These are phyloP conservation scores for Marchantia paleacea DNA, from an alignment of 225 moss, liverwort and hornwort species.

Conservation along the genomic window DNA sequence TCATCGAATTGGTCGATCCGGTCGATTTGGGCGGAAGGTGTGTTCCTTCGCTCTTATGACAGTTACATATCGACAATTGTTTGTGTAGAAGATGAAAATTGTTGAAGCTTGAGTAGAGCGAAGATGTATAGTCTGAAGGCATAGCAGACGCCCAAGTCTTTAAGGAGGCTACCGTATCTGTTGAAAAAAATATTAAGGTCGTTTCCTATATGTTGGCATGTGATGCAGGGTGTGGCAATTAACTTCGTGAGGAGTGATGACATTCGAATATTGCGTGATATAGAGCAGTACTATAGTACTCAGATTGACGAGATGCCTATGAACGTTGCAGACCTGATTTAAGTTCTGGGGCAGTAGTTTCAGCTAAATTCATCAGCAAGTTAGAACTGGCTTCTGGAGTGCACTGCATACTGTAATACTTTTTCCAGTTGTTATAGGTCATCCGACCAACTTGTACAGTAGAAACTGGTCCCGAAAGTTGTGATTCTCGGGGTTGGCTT, in stretches of 20 bases:
- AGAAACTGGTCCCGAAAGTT: slow-evolving; percentile 16
- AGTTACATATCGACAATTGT: background rate
- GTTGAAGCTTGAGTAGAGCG: background rate
- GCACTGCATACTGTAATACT: slow-evolving; percentile 2
- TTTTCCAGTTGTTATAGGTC: slow-evolving; percentile 17
- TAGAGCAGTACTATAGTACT: slow-evolving; percentile 93
- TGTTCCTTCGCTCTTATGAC: background rate
- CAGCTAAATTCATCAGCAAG: slow-evolving; percentile 1
- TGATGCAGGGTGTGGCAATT: slow-evolving; percentile 82
- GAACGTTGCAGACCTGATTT: slow-evolving; percentile 84
- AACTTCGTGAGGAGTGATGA: slow-evolving; percentile 92
- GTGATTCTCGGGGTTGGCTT: slow-evolving; percentile 5
- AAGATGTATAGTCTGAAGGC: background rate
- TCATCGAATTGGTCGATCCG: slow-evolving; percentile 87
- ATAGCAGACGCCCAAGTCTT: too few relatives aligned
- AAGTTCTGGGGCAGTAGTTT: slow-evolving; percentile 13
- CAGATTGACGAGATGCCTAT: slow-evolving; percentile 96
- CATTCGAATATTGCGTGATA: slow-evolving; percentile 84
- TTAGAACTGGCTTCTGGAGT: slow-evolving; percentile 8
- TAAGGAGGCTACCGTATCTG: background rate
- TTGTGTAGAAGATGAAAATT: background rate
- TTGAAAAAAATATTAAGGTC: background rate
- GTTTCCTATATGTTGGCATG: background rate
- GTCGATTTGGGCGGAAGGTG: slow-evolving; percentile 90
- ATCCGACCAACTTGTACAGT: slow-evolving; percentile 39